Base-by-base conservation (phyloP, 129 eudicot species). In the Centella asiatica region DNA sequence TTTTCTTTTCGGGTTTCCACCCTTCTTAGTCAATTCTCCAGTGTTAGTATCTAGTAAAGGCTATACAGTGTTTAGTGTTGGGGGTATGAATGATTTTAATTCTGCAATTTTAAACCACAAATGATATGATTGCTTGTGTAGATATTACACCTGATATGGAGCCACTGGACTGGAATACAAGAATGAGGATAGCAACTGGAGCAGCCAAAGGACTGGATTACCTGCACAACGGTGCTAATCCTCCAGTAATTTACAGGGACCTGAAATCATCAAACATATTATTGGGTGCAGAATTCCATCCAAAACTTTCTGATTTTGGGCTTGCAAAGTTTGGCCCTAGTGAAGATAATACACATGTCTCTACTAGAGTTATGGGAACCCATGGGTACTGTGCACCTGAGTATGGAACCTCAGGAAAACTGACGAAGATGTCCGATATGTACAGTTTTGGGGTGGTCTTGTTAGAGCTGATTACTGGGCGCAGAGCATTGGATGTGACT, bases 111-210 rank as follows among this genome's bases (percentile, higher is more conserved):
- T 3, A 4, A 58, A 10, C 34, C 6, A 11, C 18, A 8, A 31
- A 65, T 18, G 24, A 22, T 53, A 4, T 28, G 14, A 20, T 57
- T 34, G 44, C 17, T 7, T n/a, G 20, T 69, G 68, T 67, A 84
- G 93, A 80, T 71, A 82, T 80, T 58, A 69, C 51, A 25, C 78
- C 89, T 24, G 71, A 69, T 48, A 79, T 70, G 84, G 65, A 71
- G 57, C 84, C 89, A 32, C 73, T 79, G 1, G 83, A 82, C 61
- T 85, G 95, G 95, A 59, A 82, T 55, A 72, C 81, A 10, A 74
- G 88, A 33, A 81, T 85, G 79, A 70, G 61, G 55, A 82, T 85
- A 71, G 86, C 95, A 37, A 69, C 67, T 27, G 95, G 82, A 68
- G 60, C 75, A 27, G 78, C 85, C 31, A 71, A 62, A 33, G 85